Percentiles rank a stretch among this genome's conserved stretches.
Conservation (phyloP, 345 rosid genomes). For the Eucalyptus sideroxylon region DNA sequence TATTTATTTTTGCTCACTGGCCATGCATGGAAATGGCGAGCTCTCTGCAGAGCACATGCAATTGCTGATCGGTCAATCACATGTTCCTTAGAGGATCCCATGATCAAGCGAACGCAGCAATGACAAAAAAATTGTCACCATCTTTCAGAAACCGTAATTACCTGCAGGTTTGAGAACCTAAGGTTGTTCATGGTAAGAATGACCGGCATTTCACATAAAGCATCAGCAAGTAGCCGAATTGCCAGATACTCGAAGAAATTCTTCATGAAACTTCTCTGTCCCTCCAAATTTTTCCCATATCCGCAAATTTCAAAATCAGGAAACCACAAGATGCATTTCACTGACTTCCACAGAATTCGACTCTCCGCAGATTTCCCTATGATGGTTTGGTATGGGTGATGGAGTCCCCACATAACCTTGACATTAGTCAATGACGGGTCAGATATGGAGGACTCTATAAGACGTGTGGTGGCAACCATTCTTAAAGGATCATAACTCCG, state of each 20-base stretch:
- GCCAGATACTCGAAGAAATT: slow-evolving; percentile 71
- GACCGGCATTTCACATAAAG: slow-evolving; percentile 32
- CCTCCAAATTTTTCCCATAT: slow-evolving; percentile 25
- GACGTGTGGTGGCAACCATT: slow-evolving; percentile 47
- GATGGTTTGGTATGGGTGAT: slow-evolving; percentile 54
- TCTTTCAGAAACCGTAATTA: slow-evolving; percentile 1
- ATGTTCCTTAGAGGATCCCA: neutral
- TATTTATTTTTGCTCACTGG: neutral
- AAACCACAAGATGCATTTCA: slow-evolving; percentile 63
- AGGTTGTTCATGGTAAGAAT: slow-evolving; percentile 70
- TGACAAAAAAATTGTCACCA: neutral
- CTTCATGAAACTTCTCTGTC: slow-evolving; percentile 32
- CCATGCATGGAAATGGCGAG: neutral
- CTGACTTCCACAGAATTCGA: slow-evolving; percentile 57
- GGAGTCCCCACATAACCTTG: slow-evolving; percentile 56
- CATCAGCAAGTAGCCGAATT: slow-evolving; percentile 49
- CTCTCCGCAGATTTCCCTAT: slow-evolving; percentile 27
- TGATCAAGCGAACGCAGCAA: neutral
- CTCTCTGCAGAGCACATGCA: neutral
- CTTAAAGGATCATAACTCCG: slow-evolving; percentile 28
- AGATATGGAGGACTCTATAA: slow-evolving; percentile 25
- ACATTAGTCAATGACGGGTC: slow-evolving; percentile 26
- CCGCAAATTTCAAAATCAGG: slow-evolving; percentile 30
- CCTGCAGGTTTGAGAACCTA: slow-evolving; percentile 69
- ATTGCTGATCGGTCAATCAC: neutral